Conservation (phyloP, 2,329 filamentous ascomycete species). For the Colletotrichum sp. region DNA sequence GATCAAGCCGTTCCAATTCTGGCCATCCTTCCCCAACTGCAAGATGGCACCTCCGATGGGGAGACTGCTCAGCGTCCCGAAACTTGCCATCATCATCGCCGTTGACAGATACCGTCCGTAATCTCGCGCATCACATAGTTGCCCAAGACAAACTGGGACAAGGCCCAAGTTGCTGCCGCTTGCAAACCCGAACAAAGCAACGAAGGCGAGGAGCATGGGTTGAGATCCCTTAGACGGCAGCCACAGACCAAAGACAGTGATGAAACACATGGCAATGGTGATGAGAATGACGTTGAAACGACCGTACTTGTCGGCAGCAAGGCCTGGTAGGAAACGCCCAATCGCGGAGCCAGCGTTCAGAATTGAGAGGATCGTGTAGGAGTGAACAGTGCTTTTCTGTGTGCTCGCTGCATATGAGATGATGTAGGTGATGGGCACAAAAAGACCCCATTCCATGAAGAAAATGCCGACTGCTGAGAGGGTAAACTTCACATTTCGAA, state of each 20-base stretch:
- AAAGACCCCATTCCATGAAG: conserved; percentile 74
- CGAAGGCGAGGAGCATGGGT: conserved; percentile 70
- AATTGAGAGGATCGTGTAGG: conserved; percentile 80
- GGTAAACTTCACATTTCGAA: conserved; percentile 63
- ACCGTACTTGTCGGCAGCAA: conserved; percentile 77
- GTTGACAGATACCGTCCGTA: conserved; percentile 81
- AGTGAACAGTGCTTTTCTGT: conserved; percentile 63
- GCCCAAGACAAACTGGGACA: conserved; percentile 80
- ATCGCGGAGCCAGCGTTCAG: conserved; percentile 81
- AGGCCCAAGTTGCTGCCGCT: conserved; percentile 80
- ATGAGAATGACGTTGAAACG: conserved; percentile 82
- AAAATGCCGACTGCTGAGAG: conserved; percentile 69
- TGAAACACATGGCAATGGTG: conserved; percentile 63
- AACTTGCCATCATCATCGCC: conserved; percentile 78
- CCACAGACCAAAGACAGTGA: conserved; percentile 71
- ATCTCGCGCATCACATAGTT: conserved; percentile 76
- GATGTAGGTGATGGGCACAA: conserved; percentile 79
- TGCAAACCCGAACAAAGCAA: conserved; percentile 77
- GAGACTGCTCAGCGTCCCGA: conserved; percentile 63
- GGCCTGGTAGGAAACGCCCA: conserved; percentile 78
- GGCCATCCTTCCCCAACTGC: background rate
- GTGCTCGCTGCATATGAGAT: conserved; percentile 71
- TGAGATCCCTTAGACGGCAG: conserved; percentile 62
- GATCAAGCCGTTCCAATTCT: conserved; percentile 18
- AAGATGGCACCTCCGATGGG: conserved; percentile 46